These are phyloP conservation scores for Colletotrichum falcatum DNA, from an alignment of 2,329 filamentous ascomycete genomes.

Conservation along the genomic window DNA sequence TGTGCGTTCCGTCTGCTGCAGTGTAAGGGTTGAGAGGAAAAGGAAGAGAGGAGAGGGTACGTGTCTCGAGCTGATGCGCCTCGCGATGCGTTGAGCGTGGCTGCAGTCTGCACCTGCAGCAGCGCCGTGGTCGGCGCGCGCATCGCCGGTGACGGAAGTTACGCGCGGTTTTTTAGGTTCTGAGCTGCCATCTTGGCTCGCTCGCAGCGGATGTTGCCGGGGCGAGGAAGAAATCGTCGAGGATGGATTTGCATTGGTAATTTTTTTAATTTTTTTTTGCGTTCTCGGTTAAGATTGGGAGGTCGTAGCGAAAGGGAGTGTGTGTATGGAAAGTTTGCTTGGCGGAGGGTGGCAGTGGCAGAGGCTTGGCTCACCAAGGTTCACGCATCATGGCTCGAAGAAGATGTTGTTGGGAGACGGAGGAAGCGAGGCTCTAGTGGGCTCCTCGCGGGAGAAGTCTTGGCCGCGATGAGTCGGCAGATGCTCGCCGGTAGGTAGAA, in stretches of 20 bases:
- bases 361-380: not conserved
- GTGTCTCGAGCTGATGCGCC: not conserved
- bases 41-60: not conserved
- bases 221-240: not conserved
- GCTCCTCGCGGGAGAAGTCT: not conserved
- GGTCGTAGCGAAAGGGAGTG: not conserved
- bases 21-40: not conserved
- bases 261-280: not conserved
- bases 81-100: not conserved
- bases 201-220: not conserved
- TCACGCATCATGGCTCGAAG: not conserved
- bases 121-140: not conserved
- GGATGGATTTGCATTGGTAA: not conserved
- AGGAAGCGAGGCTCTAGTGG: not conserved
- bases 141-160: conserved; percentile 9
- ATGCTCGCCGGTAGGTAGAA: not conserved
- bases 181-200: not conserved
- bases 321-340: not conserved
- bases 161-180: not conserved
- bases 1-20: not conserved
- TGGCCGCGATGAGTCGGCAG: not conserved
- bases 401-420: not conserved
- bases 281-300: not conserved
- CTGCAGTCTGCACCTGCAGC: conserved; percentile 3
- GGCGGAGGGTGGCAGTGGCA: not conserved